A percentile compares a stretch with the other conserved stretches of the same genome.
Conservation (phyloP, 2,329 filamentous ascomycete species). For the Nemania sp. region DNA sequence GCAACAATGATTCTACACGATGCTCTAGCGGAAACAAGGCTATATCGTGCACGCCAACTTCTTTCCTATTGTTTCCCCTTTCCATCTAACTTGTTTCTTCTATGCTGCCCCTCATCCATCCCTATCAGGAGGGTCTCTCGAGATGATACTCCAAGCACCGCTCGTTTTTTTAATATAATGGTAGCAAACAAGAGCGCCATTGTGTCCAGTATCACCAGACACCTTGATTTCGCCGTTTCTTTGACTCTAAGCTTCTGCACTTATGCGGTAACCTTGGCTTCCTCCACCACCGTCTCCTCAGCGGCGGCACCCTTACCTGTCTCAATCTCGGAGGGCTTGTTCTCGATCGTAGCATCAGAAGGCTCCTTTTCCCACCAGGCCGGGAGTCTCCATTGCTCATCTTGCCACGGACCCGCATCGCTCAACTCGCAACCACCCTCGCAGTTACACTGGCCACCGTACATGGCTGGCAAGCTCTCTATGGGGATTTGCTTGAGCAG, state of each 20-base stretch:
- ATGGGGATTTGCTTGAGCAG: conserved; percentile 85
- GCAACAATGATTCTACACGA: background rate
- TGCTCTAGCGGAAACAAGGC: conserved; percentile 1
- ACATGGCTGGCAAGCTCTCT: conserved; percentile 89
- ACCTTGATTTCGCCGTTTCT: background rate
- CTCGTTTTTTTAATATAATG: background rate
- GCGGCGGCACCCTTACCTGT: conserved; percentile 51
- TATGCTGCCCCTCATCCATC: conserved; percentile 21
- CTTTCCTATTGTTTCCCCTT: conserved; percentile 21
- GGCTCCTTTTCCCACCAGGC: conserved; percentile 71
- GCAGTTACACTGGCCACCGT: conserved; percentile 88
- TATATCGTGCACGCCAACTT: conserved; percentile 16
- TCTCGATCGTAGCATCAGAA: conserved; percentile 49
- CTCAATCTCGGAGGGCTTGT: conserved; percentile 48
- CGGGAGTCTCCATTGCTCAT: conserved; percentile 73
- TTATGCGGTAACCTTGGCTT: conserved; percentile 34
- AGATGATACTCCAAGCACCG: background rate
- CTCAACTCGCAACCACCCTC: conserved; percentile 84
- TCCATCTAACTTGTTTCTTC: conserved; percentile 35
- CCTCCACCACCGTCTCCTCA: conserved; percentile 27
- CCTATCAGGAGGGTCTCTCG: background rate
- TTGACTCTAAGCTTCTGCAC: background rate
- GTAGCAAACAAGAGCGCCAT: background rate
- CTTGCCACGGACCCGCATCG: conserved; percentile 91
- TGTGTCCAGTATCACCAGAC: conserved; percentile 11